These are phyloP conservation scores for Suhomyces sp. DNA, from an alignment of 805 yeast species.

Conservation along the genomic window DNA sequence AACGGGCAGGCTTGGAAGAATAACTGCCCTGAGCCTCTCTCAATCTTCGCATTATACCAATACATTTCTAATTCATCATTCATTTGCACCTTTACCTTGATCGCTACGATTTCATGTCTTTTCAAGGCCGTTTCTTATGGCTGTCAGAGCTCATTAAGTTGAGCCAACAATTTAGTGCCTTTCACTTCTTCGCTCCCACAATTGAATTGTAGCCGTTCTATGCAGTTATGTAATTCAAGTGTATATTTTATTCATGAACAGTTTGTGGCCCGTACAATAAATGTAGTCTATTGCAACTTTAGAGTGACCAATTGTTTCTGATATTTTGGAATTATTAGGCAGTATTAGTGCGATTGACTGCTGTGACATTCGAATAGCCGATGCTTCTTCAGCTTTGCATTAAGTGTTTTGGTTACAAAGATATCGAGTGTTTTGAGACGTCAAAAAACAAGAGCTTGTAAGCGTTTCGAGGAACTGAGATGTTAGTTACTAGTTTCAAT, in stretches of 20 bases:
- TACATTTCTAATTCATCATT: neutral
- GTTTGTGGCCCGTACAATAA: neutral
- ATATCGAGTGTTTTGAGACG: too few relatives aligned
- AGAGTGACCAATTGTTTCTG: too few relatives aligned
- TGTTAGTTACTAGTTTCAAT: too few relatives aligned
- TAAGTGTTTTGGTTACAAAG: too few relatives aligned
- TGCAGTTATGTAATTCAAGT: neutral
- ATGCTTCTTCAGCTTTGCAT: too few relatives aligned
- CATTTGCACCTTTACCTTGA: neutral
- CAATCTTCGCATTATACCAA: neutral
- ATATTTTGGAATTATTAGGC: too few relatives aligned
- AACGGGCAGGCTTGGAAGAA: constrained; percentile 43
- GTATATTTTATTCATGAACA: neutral
- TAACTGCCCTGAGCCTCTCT: constrained; percentile 7
- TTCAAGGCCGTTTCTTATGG: neutral
- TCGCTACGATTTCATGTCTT: neutral
- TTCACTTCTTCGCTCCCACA: neutral
- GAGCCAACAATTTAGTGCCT: neutral
- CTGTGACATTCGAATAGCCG: too few relatives aligned
- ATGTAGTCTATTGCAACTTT: too few relatives aligned
- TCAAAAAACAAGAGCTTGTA: too few relatives aligned
- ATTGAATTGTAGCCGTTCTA: neutral
- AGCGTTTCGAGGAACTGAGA: too few relatives aligned
- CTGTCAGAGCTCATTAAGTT: neutral
- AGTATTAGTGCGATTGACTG: too few relatives aligned